These are phyloP conservation scores for Boletus vinaceobasis DNA, from an alignment of 768 basidiomycete species.

Conservation along the genomic window DNA sequence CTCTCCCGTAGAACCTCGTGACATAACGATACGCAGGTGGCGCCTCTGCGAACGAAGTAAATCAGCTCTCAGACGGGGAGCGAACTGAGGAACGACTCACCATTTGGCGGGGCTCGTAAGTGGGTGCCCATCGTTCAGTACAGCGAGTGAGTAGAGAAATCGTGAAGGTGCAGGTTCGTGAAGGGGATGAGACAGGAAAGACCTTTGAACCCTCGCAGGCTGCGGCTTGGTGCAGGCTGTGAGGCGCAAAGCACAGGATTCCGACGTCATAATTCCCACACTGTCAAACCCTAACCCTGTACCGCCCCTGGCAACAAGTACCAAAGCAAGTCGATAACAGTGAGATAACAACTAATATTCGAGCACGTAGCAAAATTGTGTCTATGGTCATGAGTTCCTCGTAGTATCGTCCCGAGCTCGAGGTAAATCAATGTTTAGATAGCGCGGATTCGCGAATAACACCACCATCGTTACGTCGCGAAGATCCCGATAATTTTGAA, in stretches of 20 bases:
- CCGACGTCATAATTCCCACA: slow-evolving; percentile 25
- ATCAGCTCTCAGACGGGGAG: not conserved
- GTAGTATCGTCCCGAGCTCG: not conserved
- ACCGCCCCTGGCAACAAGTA: too few species aligned
- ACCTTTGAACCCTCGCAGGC: not conserved
- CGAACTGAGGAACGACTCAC: slow-evolving; percentile 3
- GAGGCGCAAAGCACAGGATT: slow-evolving; percentile 3
- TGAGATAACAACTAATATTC: not conserved
- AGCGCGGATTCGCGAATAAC: not conserved
- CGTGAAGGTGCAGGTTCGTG: not conserved
- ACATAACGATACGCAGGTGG: slow-evolving; percentile 61
- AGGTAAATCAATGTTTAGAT: not conserved
- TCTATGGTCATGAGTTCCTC: slow-evolving; percentile 2
- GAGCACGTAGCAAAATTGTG: not conserved
- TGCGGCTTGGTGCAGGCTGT: not conserved
- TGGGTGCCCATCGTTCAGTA: slow-evolving; percentile 12
- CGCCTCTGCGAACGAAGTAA: slow-evolving; percentile 27
- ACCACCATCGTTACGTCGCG: slow-evolving; percentile 47
- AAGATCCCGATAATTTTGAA: slow-evolving; percentile 95
- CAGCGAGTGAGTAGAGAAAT: not conserved
- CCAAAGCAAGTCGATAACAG: too few species aligned
- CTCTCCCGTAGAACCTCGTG: slow-evolving; percentile 51
- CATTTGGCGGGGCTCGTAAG: slow-evolving; percentile 8
- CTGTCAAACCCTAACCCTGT: slow-evolving; percentile 8
- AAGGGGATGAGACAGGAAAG: not conserved